Conservation (phyloP, 495 filamentous ascomycete species). For the Parathielavia hyrcaniae region DNA sequence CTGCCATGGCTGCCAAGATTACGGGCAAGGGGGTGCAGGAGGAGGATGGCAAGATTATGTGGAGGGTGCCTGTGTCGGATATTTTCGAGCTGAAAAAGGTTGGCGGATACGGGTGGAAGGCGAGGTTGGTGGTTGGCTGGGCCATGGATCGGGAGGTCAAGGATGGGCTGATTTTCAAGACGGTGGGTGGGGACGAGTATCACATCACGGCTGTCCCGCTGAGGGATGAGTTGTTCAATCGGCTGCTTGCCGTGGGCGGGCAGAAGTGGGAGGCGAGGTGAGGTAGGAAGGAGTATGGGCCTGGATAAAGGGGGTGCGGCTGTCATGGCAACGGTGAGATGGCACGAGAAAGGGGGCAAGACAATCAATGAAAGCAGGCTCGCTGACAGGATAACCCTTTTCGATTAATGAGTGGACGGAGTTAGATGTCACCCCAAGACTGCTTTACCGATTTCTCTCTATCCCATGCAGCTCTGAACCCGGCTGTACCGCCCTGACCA, state of each 20-base stretch:
- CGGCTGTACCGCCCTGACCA: neutral
- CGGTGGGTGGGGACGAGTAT: conserved; percentile 47
- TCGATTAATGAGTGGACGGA: neutral
- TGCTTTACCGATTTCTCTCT: neutral
- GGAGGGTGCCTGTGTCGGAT: conserved; percentile 49
- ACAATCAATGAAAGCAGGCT: neutral
- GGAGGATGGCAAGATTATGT: conserved; percentile 50
- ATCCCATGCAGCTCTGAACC: neutral
- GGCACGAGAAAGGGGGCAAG: neutral
- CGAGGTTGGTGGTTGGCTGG: conserved; percentile 79
- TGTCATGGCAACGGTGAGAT: conserved; percentile 5
- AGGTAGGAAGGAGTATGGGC: conserved; percentile 12
- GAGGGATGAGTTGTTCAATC: conserved; percentile 80
- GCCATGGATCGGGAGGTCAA: conserved; percentile 67
- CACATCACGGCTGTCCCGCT: conserved; percentile 66
- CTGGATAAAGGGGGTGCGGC: neutral
- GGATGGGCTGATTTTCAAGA: conserved; percentile 68
- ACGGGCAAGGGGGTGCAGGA: conserved; percentile 47
- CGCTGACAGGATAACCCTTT: neutral
- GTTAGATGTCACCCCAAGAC: neutral
- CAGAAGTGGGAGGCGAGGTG: conserved; percentile 87
- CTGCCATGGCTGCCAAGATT: conserved; percentile 32
- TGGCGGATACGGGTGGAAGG: conserved; percentile 84
- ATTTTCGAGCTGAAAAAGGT: conserved; percentile 68
- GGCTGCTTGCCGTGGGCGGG: conserved; percentile 70